A percentile compares a stretch with the other conserved stretches of the same genome.
Evolutionary conservation across 306 rosid genomes (phyloP).

Genomic region (Castanea mollissima): DNA sequence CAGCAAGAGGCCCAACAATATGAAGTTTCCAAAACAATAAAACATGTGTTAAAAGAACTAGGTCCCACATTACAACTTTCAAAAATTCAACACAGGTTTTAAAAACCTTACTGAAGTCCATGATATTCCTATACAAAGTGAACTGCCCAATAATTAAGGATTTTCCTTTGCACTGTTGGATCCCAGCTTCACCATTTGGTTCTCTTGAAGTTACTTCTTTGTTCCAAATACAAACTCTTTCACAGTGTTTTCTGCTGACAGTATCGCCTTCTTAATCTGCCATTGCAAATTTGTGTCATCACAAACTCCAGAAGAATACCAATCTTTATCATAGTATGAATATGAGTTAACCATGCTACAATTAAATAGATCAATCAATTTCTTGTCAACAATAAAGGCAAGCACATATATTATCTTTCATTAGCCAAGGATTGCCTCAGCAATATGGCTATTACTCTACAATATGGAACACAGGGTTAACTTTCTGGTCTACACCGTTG

Average conservation of each 20-base stretch:
- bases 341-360: slow-evolving; percentile 1
- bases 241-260: slow-evolving; percentile 51
- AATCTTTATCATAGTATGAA: background rate
- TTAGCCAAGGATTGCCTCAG: background rate
- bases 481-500: background rate
- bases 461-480: background rate
- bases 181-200: slow-evolving; percentile 31
- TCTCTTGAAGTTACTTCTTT: slow-evolving; percentile 44
- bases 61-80: background rate
- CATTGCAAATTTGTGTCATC: slow-evolving; percentile 25
- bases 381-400: background rate
- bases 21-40: background rate
- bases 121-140: slow-evolving; percentile 27
- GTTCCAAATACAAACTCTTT: slow-evolving; percentile 70
- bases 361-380: background rate
- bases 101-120: background rate
- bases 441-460: background rate
- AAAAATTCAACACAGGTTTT: background rate
- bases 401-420: background rate
- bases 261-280: slow-evolving; percentile 70
- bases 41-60: background rate
- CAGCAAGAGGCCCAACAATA: background rate
- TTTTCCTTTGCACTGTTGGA: slow-evolving; percentile 39
- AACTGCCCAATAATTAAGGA: slow-evolving; percentile 33
- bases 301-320: slow-evolving; percentile 7